Evolutionary conservation across 179 eudicot genomes (phyloP).

Genomic region (Actinidia chinensis): DNA sequence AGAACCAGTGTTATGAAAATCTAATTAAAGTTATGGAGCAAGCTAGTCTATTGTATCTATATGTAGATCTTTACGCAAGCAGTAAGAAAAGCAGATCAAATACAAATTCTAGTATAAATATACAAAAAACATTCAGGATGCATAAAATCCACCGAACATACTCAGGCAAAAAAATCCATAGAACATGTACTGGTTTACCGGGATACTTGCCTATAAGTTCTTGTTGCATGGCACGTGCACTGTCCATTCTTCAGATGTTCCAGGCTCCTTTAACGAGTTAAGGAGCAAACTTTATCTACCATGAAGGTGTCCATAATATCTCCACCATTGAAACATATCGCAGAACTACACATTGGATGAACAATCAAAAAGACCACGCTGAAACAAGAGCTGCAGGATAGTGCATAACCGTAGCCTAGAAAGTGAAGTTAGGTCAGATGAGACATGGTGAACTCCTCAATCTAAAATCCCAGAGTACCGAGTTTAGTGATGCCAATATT

Average conservation of each 20-base stretch:
- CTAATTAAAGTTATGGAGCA: neutral
- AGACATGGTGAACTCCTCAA: conserved; percentile 9
- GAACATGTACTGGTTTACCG: neutral
- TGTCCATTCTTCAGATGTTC: conserved; percentile 28
- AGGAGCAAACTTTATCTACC: conserved; percentile 14
- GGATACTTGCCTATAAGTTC: conserved; percentile 47
- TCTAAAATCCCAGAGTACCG: conserved; percentile 3
- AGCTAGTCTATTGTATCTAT: neutral
- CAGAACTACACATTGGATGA: conserved; percentile 20
- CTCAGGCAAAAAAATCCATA: no score
- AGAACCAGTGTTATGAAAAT: neutral
- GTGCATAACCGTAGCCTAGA: conserved; percentile 8
- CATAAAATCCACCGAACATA: conserved; percentile 27
- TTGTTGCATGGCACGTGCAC: conserved; percentile 27
- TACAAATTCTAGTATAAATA: neutral
- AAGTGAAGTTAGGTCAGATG: conserved; percentile 2
- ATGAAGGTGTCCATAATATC: conserved; percentile 26
- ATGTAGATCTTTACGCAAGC: neutral
- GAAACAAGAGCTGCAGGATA: conserved; percentile 21
- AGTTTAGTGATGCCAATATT: neutral
- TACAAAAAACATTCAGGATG: conserved; percentile 16
- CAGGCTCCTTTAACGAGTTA: conserved; percentile 21
- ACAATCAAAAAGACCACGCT: neutral
- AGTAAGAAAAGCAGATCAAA: neutral
- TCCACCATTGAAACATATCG: conserved; percentile 23